Evolutionary conservation across 2,329 filamentous ascomycete species (phyloP).

Genomic region (Fusarium sp.): DNA sequence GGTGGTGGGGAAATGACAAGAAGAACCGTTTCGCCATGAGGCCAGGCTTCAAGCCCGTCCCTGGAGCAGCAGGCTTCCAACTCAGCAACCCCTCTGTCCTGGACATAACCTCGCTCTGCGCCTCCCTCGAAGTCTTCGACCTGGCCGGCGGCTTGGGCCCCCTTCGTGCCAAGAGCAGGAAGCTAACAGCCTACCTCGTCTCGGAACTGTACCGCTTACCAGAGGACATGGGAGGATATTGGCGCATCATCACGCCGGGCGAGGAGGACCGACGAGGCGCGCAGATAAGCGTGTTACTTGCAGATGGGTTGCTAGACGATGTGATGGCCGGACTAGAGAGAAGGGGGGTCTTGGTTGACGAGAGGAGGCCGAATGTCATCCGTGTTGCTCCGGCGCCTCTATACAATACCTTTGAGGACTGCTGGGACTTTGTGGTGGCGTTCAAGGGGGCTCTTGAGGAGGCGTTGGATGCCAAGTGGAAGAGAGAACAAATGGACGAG

Average conservation of each 20-base stretch:
- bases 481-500: slow-evolving; percentile 30
- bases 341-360: slow-evolving; percentile 79
- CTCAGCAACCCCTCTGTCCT: slow-evolving; percentile 79
- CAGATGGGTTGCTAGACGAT: slow-evolving; percentile 72
- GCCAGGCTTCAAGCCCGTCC: slow-evolving; percentile 78
- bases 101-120: slow-evolving; percentile 77
- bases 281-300: slow-evolving; percentile 78
- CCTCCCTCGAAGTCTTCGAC: slow-evolving; percentile 71
- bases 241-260: slow-evolving; percentile 73
- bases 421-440: slow-evolving; percentile 47
- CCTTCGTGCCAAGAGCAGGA: slow-evolving; percentile 67
- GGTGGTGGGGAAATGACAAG: slow-evolving; percentile 87
- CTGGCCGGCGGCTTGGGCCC: slow-evolving; percentile 67
- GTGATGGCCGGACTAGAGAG: slow-evolving; percentile 72
- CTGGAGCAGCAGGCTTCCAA: slow-evolving; percentile 82
- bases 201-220: slow-evolving; percentile 61
- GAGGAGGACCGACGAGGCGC: slow-evolving; percentile 75
- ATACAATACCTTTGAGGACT: slow-evolving; percentile 81
- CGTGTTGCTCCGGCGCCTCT: slow-evolving; percentile 82
- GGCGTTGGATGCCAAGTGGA: slow-evolving; percentile 38
- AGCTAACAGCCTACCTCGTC: slow-evolving; percentile 79
- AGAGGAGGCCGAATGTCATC: slow-evolving; percentile 83
- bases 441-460: slow-evolving; percentile 43
- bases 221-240: slow-evolving; percentile 49
- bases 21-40: slow-evolving; percentile 79